Evolutionary conservation across 2,329 filamentous ascomycete genomes (phyloP), one percentile per base, ranked within the genome.

Genomic region (Botrytis pseudocinerea): DNA sequence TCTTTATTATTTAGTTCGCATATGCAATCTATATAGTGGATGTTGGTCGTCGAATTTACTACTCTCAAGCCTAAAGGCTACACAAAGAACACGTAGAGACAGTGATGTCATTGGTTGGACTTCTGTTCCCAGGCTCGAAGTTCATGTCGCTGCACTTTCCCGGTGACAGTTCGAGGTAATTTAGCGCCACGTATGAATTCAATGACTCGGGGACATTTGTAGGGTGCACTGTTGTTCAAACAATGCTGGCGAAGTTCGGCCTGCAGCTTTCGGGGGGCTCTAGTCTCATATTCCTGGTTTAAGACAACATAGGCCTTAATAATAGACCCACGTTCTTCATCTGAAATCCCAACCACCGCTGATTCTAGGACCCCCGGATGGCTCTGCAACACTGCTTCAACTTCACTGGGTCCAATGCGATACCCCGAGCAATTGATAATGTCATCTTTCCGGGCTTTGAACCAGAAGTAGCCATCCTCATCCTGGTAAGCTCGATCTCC

Each of bases 251-350:
- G 51, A 57, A 57, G 51, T 32, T 57, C 51, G 51, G 32, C 51
- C n/a, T 57, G 51, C n/a, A 57, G 51, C 51, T 57, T 57, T 57
- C 51, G 51, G 2, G 51, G 51, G 7, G 51, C n/a, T 57, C n/a
- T 28, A 32, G n/a, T 57, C 14, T 57, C 51, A 18, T 57, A 57
- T n/a, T 7, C 51, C 3, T 28, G 5, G n/a, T 57, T 57, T 6
- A 57, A 57, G 51, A 57, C 51, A 57, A 57, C 51, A 57, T 57
- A 57, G 14, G 51, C 51, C n/a, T 57, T 57, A 18, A 57, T 57
- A 12, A 57, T 57, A 57, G 51, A 57, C n/a, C 51, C 51, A 4
- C 51, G 51, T 32, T 57, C 51, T 57, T 57, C 51, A 28, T 57
- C 51, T 7, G 51, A 14, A 18, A 57, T 57, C 16, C 51, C 51